Conservation (phyloP, 495 filamentous ascomycete genomes). For the Pseudevernia furfuracea region DNA sequence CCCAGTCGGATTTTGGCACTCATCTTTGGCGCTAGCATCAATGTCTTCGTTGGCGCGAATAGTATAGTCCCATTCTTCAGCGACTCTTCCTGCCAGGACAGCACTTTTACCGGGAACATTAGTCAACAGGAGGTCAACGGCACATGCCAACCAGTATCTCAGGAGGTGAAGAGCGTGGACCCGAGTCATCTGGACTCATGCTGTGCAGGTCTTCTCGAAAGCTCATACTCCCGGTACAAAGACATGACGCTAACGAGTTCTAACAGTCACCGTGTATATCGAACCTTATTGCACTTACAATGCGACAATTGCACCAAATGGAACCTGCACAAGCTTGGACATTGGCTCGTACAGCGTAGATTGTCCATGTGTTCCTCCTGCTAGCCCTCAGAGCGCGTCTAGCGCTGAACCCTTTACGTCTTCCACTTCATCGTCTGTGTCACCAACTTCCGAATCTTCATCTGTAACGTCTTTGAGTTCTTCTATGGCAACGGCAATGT, state of each 20-base stretch:
- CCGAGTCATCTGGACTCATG: neutral
- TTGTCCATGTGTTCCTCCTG: neutral
- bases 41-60: neutral
- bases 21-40: neutral
- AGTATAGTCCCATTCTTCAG: neutral
- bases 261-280: neutral
- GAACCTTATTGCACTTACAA: neutral
- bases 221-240: neutral
- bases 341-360: constrained; percentile 4
- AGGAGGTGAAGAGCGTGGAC: neutral
- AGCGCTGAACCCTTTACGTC: neutral
- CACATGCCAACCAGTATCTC: neutral
- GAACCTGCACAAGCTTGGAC: neutral
- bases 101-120: neutral
- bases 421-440: neutral
- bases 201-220: neutral
- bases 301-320: neutral
- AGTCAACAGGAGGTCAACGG: neutral
- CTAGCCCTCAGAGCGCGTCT: neutral
- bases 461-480: neutral
- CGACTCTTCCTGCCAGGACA: neutral
- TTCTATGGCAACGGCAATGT: neutral
- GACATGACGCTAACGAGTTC: neutral
- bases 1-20: neutral
- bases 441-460: neutral